These are phyloP conservation scores for Acacia confusa DNA, from an alignment of 306 rosid species.

Conservation along the genomic window DNA sequence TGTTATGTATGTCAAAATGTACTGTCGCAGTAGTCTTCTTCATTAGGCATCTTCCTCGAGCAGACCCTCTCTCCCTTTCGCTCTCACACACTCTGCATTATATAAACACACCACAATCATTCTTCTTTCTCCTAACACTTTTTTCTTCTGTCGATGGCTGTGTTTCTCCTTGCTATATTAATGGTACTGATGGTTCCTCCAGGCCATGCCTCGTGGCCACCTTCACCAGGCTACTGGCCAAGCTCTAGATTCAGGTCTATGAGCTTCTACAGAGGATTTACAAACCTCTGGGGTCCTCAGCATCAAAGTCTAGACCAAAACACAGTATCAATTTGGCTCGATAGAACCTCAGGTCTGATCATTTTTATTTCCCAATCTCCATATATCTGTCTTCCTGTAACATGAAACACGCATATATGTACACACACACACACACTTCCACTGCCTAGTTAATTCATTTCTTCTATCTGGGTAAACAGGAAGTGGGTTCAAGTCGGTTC, in stretches of 20 bases:
- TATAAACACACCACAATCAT: conserved; percentile 43
- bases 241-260: conserved; percentile 69
- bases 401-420: neutral
- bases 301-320: conserved; percentile 67
- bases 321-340: conserved; percentile 88
- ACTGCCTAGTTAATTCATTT: neutral
- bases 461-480: conserved; percentile 45
- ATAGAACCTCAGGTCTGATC: conserved; percentile 62
- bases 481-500: conserved; percentile 88
- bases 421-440: neutral
- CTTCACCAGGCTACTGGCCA: conserved; percentile 95
- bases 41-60: conserved; percentile 31
- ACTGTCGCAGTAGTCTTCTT: conserved; percentile 44
- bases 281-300: conserved; percentile 88
- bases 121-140: conserved; percentile 31
- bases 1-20: conserved; percentile 52
- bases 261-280: conserved; percentile 64
- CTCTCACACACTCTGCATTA: conserved; percentile 51
- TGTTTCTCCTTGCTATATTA: conserved; percentile 42
- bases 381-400: neutral
- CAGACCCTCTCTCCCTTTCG: conserved; percentile 33
- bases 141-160: conserved; percentile 47
- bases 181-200: conserved; percentile 44
- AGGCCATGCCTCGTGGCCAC: conserved; percentile 72
- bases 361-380: neutral